Evolutionary conservation across 768 basidiomycete species (phyloP), one percentile per base, ranked within the genome.

Genomic region (Serendipita sp.): DNA sequence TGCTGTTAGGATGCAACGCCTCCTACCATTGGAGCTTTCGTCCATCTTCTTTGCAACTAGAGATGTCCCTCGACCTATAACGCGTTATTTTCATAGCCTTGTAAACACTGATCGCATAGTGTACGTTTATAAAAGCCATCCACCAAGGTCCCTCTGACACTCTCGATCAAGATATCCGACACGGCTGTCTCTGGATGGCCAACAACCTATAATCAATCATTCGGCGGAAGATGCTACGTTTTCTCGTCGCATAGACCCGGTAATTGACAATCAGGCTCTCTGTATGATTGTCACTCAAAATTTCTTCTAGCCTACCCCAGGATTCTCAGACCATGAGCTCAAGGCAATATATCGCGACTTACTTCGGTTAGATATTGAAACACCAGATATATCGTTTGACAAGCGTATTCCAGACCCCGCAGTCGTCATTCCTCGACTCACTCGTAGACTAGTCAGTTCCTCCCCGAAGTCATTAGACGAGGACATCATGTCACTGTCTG

Each of bases 331-430:
- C 29, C 70, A 71, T 3, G 73, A 79, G 16, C 69, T 79, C 4
- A 66, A 72, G 3, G 67, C 71, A 3, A 66, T 81, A 27, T 81
- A 80, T 62, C 71, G 74, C 36, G 76, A 78, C 58, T 64, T 81
- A 2, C 70, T 80, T 11, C 58, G 70, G 4, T 40, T 55, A 36
- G 44, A 71, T 40, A 48, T 55, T 27, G 40, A 40, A 40, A 66
- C 45, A 46, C 66, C 62, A 13, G 65, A 11, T 15, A 27, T 53
- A 33, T 64, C 18, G 66, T 67, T 2, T 63, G 65, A 16, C 18
- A 64, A 48, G 23, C 40, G 40, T 40, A 62, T 66, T 11, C 62
- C 64, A 8, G 65, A 66, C 36, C 62, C 66, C 13, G 44, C 46
- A 36, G 34, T 15, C 1, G 43, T 53, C 18, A 27, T 64, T 53